These are phyloP conservation scores for Coemansia sp. DNA, from an alignment of 192 early-diverging fungal genomes.

Conservation along the genomic window DNA sequence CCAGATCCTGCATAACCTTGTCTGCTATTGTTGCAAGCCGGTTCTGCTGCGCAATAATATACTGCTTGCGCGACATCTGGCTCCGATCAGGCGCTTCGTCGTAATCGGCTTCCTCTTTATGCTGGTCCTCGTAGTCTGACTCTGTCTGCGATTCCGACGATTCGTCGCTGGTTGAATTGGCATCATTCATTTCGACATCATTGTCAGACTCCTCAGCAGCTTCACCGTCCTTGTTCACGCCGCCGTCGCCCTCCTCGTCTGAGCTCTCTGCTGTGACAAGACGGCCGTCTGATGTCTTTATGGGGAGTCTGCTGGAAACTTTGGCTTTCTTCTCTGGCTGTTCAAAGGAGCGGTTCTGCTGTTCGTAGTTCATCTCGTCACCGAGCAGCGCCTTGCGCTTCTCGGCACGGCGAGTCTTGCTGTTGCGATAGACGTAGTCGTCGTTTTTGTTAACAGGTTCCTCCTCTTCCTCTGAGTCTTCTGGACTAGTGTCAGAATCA, in stretches of 20 bases:
- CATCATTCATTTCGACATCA: slow-evolving; percentile 21
- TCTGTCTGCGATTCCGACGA: slow-evolving; percentile 2
- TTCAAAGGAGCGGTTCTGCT: slow-evolving; percentile 28
- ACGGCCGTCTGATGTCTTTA: slow-evolving; percentile 57
- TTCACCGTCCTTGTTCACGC: slow-evolving; percentile 45
- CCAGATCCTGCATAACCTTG: slow-evolving; percentile 78
- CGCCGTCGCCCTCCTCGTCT: slow-evolving; percentile 49
- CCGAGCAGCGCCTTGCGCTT: slow-evolving; percentile 50
- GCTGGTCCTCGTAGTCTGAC: background rate
- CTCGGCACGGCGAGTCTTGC: slow-evolving; percentile 37
- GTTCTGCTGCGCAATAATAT: slow-evolving; percentile 68
- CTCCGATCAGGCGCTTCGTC: slow-evolving; percentile 41
- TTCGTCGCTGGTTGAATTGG: background rate
- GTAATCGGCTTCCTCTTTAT: slow-evolving; percentile 4
- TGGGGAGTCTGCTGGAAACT: slow-evolving; percentile 56
- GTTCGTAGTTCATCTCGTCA: slow-evolving; percentile 48
- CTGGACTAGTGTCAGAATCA: slow-evolving; percentile 9
- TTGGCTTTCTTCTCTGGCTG: slow-evolving; percentile 40
- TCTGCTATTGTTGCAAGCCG: slow-evolving; percentile 80
- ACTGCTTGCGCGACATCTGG: slow-evolving; percentile 57
- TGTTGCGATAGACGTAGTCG: slow-evolving; percentile 30
- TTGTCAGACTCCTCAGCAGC: slow-evolving; percentile 45
- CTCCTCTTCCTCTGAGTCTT: background rate
- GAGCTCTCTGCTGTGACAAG: slow-evolving; percentile 54
- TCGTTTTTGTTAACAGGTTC: background rate